Evolutionary conservation across 345 rosid genomes (phyloP).

Genomic region (Kernera saxatilis): DNA sequence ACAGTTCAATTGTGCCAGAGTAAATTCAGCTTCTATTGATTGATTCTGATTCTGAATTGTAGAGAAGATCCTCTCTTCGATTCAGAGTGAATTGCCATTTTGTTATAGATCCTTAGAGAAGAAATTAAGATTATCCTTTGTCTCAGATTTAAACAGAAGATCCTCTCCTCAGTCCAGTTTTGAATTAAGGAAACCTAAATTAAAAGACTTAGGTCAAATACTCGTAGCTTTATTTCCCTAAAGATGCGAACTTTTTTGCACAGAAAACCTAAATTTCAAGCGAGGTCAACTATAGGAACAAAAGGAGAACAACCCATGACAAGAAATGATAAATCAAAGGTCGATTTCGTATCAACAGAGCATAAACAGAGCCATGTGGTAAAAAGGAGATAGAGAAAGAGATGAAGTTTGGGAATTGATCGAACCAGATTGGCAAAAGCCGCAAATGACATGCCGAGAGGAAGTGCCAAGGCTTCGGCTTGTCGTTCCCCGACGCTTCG

Average conservation of each 20-base stretch:
- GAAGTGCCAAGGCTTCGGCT: slow-evolving; percentile 67
- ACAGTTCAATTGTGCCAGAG: background rate
- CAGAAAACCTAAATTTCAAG: background rate
- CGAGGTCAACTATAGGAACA: background rate
- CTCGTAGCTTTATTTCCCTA: background rate
- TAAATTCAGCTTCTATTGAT: background rate
- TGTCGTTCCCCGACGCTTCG: slow-evolving; percentile 28
- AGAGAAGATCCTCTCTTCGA: background rate
- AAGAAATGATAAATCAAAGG: background rate
- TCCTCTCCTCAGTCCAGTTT: background rate
- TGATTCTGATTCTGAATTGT: background rate
- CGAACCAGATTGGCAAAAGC: slow-evolving; percentile 81
- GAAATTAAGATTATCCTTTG: background rate
- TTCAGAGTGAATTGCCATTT: background rate
- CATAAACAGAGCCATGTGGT: background rate
- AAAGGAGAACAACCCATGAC: background rate
- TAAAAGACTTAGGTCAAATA: background rate
- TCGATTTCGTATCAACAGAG: background rate
- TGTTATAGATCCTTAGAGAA: background rate
- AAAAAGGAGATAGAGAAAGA: background rate
- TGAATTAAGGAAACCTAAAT: background rate
- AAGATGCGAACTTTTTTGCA: background rate
- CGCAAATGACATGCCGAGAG: slow-evolving; percentile 93
- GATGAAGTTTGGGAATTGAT: slow-evolving; percentile 12
- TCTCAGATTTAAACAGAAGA: slow-evolving; percentile 7